Conservation (phyloP, 305 asterid species). For the Salvia sclarea region DNA sequence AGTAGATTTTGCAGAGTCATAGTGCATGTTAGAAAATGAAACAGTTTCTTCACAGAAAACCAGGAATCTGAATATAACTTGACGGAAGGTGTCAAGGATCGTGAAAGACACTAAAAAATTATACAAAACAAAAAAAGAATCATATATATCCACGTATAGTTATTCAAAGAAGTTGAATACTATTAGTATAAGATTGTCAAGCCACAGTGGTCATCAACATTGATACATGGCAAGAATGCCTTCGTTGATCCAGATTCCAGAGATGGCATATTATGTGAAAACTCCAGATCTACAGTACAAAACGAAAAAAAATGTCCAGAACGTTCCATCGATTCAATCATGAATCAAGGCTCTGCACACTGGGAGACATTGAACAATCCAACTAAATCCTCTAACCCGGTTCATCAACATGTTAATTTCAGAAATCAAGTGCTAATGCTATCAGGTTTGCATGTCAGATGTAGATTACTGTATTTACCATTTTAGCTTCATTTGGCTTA, state of each 20-base stretch:
- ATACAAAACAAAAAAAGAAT: not conserved
- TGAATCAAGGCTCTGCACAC: not conserved
- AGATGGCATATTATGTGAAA: constrained; percentile 13
- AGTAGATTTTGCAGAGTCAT: not conserved
- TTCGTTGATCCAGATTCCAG: not conserved
- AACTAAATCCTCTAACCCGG: not conserved
- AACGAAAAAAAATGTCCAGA: not conserved
- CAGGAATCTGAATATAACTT: not conserved
- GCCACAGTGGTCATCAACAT: not conserved
- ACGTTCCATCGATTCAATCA: not conserved
- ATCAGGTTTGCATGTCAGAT: not conserved
- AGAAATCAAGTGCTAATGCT: constrained; percentile 2
- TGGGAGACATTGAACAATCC: constrained; percentile 3
- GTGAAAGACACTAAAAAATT: not conserved
- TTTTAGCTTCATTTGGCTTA: constrained; percentile 75
- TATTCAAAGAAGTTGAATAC: not conserved
- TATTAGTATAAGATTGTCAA: not conserved
- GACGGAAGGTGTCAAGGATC: not conserved
- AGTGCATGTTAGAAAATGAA: not conserved
- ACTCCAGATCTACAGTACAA: not conserved
- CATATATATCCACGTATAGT: not conserved
- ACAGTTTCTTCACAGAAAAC: not conserved
- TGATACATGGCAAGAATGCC: constrained; percentile 2
- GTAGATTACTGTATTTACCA: constrained; percentile 51
- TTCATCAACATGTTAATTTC: constrained; percentile 16